Evolutionary conservation across 768 basidiomycete genomes (phyloP).

Genomic region (Xanthoconium purpureum): DNA sequence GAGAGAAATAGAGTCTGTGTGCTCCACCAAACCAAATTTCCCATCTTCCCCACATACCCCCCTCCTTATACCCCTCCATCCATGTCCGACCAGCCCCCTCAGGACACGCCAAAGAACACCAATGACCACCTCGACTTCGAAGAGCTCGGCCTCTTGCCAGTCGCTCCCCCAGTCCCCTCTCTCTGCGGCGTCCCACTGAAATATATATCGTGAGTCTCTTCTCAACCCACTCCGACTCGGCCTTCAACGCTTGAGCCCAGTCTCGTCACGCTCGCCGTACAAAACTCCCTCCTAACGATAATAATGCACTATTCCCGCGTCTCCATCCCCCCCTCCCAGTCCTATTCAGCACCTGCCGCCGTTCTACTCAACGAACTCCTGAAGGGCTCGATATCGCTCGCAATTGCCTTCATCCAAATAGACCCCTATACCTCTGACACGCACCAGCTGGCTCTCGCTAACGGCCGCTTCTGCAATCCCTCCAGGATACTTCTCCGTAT

Average conservation of each 20-base stretch:
- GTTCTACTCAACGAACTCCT: constrained; percentile 93
- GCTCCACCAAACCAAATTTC: background rate
- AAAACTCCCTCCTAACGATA: constrained; percentile 87
- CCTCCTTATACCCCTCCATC: constrained; percentile 26
- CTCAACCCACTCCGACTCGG: constrained; percentile 1
- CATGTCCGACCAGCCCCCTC: constrained; percentile 23
- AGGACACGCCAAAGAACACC: constrained; percentile 28
- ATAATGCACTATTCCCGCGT: constrained; percentile 97
- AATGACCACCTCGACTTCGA: constrained; percentile 43
- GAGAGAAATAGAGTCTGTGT: constrained; percentile 9
- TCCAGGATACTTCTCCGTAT: constrained; percentile 43
- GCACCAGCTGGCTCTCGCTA: constrained; percentile 29
- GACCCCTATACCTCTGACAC: constrained; percentile 37
- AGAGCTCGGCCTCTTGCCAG: constrained; percentile 42
- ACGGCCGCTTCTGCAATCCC: constrained; percentile 37
- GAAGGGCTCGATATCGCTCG: constrained; percentile 84
- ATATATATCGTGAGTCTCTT: constrained; percentile 61
- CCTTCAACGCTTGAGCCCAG: constrained; percentile 34
- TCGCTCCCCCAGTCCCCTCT: constrained; percentile 43
- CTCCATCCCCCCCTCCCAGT: constrained; percentile 65
- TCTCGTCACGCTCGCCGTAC: constrained; percentile 80
- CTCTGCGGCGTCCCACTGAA: constrained; percentile 72
- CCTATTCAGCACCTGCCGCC: constrained; percentile 91
- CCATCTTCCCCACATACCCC: constrained; percentile 6
- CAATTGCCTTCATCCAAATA: constrained; percentile 73